These are phyloP conservation scores for Rhodotorula glutinis DNA, from an alignment of 1,284 basidiomycete species.

Conservation along the genomic window DNA sequence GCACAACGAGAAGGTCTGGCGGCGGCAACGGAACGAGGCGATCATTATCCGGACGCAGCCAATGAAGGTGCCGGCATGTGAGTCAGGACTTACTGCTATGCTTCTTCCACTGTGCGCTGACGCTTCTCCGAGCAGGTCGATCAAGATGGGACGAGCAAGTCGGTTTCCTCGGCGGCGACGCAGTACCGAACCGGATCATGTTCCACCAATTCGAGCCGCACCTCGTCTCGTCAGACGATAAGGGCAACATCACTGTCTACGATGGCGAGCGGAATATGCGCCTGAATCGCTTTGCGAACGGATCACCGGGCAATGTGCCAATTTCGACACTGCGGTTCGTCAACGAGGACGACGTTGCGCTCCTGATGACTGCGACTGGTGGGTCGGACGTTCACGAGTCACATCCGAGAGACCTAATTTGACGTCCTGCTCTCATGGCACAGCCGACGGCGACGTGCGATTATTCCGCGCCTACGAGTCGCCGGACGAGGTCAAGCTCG, in stretches of 20 bases:
- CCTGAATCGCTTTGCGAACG: conserved; percentile 82
- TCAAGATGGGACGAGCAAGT: conserved; percentile 77
- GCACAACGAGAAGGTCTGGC: conserved; percentile 95
- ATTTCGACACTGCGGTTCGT: conserved; percentile 91
- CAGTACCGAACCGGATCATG: conserved; percentile 68
- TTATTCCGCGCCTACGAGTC: conserved; percentile 81
- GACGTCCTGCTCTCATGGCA: not conserved
- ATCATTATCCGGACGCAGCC: conserved; percentile 66
- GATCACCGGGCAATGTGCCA: conserved; percentile 59
- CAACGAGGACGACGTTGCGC: conserved; percentile 90
- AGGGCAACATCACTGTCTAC: conserved; percentile 87
- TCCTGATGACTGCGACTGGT: conserved; percentile 86
- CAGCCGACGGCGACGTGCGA: conserved; percentile 87
- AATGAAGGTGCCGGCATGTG: conserved; percentile 68
- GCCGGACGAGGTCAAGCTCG: conserved; percentile 64
- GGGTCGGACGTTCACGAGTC: conserved; percentile 18
- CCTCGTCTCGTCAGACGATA: conserved; percentile 78
- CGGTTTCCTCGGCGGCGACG: conserved; percentile 66
- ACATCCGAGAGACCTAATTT: not conserved
- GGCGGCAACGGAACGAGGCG: conserved; percentile 83
- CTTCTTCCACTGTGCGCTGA: conserved; percentile 3
- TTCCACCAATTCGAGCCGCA: conserved; percentile 93
- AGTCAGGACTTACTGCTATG: conserved; percentile 43
- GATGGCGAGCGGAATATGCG: conserved; percentile 83
- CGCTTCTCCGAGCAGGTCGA: conserved; percentile 47